These are phyloP conservation scores for Podila epicladia DNA, from an alignment of 192 early-diverging fungal genomes.

Conservation along the genomic window DNA sequence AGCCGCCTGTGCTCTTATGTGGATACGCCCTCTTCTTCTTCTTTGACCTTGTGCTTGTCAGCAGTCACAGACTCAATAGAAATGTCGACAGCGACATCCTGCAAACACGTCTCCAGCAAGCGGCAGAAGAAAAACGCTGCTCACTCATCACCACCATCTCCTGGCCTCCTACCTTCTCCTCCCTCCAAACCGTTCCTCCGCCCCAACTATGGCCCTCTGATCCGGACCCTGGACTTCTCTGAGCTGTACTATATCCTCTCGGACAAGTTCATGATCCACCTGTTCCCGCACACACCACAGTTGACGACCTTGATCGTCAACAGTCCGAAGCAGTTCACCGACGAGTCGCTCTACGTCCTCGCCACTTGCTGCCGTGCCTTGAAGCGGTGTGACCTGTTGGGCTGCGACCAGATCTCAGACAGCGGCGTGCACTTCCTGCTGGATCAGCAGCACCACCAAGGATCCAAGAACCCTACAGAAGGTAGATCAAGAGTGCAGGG, in stretches of 20 bases:
- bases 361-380: slow-evolving; percentile 7
- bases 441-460: background rate
- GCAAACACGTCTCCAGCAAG: background rate
- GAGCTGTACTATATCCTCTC: slow-evolving; percentile 49
- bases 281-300: slow-evolving; percentile 16
- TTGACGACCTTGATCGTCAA: slow-evolving; percentile 15
- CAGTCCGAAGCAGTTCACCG: slow-evolving; percentile 46
- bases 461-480: background rate
- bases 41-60: background rate
- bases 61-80: background rate
- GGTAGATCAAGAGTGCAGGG: background rate
- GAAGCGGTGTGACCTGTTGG: slow-evolving; percentile 8
- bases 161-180: no score
- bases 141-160: background rate
- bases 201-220: slow-evolving; percentile 12
- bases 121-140: background rate
- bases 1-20: background rate
- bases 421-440: slow-evolving; percentile 6
- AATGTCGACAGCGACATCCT: background rate
- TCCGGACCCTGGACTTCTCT: slow-evolving; percentile 38
- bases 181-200: background rate
- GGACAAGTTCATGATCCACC: slow-evolving; percentile 27
- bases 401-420: slow-evolving; percentile 30
- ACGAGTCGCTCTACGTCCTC: slow-evolving; percentile 16
- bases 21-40: background rate